Conservation (phyloP, 345 rosid genomes). For the Camelina laxa region DNA sequence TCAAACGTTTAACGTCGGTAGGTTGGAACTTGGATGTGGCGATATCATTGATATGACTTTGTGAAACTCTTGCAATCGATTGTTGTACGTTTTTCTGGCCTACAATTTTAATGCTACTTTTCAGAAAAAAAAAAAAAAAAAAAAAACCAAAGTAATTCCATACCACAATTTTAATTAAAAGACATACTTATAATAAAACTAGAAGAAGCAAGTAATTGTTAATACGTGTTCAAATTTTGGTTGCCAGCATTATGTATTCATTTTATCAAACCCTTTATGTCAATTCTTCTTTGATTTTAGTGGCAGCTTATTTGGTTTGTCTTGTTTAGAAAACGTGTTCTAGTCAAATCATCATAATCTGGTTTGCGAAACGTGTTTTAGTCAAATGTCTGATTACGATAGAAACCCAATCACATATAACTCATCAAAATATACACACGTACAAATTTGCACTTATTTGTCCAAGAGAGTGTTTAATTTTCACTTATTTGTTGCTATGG, state of each 20-base stretch:
- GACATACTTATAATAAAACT: background rate
- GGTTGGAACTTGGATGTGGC: conserved; percentile 13
- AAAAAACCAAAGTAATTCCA: background rate
- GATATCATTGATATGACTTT: conserved; percentile 25
- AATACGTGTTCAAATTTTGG: background rate
- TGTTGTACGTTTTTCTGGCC: background rate
- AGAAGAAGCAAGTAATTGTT: too few relatives aligned
- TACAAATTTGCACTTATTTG: too few relatives aligned
- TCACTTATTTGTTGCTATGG: too few relatives aligned
- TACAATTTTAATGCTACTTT: background rate
- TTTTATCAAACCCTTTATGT: conserved; percentile 15
- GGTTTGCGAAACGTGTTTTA: conserved; percentile 3
- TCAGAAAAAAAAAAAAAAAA: background rate
- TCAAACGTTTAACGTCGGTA: conserved; percentile 30
- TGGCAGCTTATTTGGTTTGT: background rate
- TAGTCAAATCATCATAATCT: background rate
- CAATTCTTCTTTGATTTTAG: conserved; percentile 13
- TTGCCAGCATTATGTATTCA: background rate
- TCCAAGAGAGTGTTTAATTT: too few relatives aligned
- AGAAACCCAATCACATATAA: background rate
- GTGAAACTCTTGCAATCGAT: background rate
- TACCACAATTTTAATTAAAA: background rate
- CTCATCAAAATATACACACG: background rate
- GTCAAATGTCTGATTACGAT: conserved; percentile 11
- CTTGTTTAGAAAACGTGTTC: conserved; percentile 1